A percentile compares a stretch with the other conserved stretches of the same genome.
Evolutionary conservation across 2,329 filamentous ascomycete genomes (phyloP).

Genomic region (Beauveria varroae): DNA sequence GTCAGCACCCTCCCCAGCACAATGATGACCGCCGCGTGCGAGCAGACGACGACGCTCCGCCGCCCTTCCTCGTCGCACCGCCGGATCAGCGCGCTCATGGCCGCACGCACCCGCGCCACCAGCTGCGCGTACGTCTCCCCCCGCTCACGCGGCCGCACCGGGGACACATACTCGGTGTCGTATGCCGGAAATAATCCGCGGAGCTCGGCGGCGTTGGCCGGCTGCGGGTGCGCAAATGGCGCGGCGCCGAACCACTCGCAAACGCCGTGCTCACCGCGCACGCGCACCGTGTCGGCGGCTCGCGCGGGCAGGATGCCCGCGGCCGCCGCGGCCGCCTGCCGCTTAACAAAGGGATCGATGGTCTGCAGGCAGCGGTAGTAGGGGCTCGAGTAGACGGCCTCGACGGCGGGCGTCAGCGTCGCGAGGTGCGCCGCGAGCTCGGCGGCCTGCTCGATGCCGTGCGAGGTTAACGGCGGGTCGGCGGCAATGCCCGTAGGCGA

Average conservation of each 20-base stretch:
- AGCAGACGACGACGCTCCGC: conserved; percentile 70
- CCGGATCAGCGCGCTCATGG: conserved; percentile 62
- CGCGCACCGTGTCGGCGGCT: conserved; percentile 24
- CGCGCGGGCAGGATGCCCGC: not conserved
- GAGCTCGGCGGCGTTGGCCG: conserved; percentile 58
- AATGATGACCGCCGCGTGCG: conserved; percentile 86
- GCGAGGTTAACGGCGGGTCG: conserved; percentile 78
- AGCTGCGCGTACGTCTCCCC: conserved; percentile 77
- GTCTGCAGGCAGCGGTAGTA: conserved; percentile 88
- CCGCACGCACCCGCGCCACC: conserved; percentile 69
- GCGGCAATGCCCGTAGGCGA: conserved; percentile 83
- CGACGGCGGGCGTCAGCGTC: conserved; percentile 57
- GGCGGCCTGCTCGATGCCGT: conserved; percentile 76
- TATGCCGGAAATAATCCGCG: conserved; percentile 59
- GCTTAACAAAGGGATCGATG: conserved; percentile 58
- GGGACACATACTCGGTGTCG: conserved; percentile 49
- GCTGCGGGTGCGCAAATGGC: conserved; percentile 75
- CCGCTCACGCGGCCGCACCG: conserved; percentile 57
- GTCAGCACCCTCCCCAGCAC: conserved; percentile 77
- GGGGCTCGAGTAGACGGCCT: conserved; percentile 73
- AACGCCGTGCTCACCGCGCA: conserved; percentile 50
- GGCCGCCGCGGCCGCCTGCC: conserved; percentile 22
- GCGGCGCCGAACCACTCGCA: conserved; percentile 91
- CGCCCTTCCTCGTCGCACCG: conserved; percentile 64
- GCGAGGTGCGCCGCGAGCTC: conserved; percentile 65